Percentiles rank a stretch among this genome's conserved stretches.
phyloP scores from a whole-genome alignment of 495 filamentous ascomycete genomes.

The Penicillium coffeae region DNA sequence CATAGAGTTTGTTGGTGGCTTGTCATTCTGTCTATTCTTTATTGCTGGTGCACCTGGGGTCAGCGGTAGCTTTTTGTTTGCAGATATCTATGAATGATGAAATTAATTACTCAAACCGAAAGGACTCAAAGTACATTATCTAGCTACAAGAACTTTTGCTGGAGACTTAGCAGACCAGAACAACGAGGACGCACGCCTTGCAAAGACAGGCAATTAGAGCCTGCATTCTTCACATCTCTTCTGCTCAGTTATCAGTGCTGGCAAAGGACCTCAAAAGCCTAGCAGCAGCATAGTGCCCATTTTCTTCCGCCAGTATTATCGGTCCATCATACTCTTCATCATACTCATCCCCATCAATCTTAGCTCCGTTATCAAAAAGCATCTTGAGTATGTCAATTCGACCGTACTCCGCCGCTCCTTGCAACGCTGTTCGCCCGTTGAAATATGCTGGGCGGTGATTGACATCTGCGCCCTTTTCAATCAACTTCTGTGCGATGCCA shows the following conservation, averaged over 20 bases:
- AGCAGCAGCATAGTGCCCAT: background rate
- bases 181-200: too few species aligned
- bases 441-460: background rate
- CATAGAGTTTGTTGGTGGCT: conserved; percentile 1
- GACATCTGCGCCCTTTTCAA: background rate
- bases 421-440: background rate
- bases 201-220: too few species aligned
- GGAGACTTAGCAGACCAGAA: too few species aligned
- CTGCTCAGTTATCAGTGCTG: too few species aligned
- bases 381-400: conserved; percentile 1
- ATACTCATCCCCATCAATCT: background rate
- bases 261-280: conserved; percentile 4
- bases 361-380: background rate
- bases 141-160: too few species aligned
- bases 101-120: too few species aligned
- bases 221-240: background rate
- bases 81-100: too few species aligned
- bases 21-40: conserved; percentile 1
- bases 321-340: background rate
- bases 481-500: conserved; percentile 2
- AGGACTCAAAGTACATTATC: too few species aligned
- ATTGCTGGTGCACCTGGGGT: background rate
- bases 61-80: background rate
- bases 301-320: background rate
- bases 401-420: conserved; percentile 4